phyloP scores from a whole-genome alignment of 2,329 filamentous ascomycete genomes.

The Fusarium torreyae region DNA sequence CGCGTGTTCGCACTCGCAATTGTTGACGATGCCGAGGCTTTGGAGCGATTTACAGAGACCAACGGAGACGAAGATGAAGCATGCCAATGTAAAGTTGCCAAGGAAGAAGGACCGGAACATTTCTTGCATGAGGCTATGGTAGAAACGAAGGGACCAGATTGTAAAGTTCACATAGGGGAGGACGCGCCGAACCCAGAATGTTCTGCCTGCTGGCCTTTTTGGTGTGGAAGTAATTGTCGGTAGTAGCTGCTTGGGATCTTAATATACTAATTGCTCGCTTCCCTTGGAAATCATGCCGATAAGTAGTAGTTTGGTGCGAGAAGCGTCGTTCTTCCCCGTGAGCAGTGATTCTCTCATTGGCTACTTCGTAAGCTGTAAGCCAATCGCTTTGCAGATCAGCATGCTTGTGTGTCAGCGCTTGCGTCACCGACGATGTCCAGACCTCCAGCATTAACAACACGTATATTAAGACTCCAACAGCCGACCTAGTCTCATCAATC shows the following conservation, averaged over 20 bases:
- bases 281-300: too few species aligned
- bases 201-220: background rate
- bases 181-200: background rate
- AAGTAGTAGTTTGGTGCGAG: too few species aligned
- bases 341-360: background rate
- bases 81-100: background rate
- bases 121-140: background rate
- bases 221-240: constrained; percentile 1
- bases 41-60: background rate
- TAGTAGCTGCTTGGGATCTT: background rate
- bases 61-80: too few species aligned
- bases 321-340: too few species aligned
- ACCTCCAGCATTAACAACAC: too few species aligned
- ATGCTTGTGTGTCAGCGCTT: too few species aligned
- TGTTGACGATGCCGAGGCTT: background rate
- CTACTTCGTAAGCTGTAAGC: background rate
- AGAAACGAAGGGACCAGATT: background rate
- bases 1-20: background rate
- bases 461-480: too few species aligned
- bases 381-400: background rate
- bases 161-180: background rate
- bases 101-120: background rate
- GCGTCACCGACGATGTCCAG: too few species aligned
- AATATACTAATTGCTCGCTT: too few species aligned
- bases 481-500: too few species aligned